phyloP scores from a whole-genome alignment of 768 basidiomycete species.

The Auricularia sp. region DNA sequence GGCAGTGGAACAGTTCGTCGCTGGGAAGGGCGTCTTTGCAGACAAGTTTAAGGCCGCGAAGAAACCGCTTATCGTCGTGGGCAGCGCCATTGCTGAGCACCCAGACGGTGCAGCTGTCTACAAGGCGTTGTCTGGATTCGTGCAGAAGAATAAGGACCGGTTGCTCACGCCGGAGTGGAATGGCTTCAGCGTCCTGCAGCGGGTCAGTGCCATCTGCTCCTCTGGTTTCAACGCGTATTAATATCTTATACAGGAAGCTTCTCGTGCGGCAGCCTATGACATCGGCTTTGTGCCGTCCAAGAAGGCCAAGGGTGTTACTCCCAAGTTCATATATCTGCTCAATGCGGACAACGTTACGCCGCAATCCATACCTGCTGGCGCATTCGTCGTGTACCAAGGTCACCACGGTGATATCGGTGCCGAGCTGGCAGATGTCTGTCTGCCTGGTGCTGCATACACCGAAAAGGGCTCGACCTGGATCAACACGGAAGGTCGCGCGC shows the following conservation, averaged over 20 bases:
- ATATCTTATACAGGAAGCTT: slow-evolving; percentile 52
- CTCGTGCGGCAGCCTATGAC: slow-evolving; percentile 89
- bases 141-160: slow-evolving; percentile 61
- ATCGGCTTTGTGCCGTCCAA: slow-evolving; percentile 85
- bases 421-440: slow-evolving; percentile 90
- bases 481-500: slow-evolving; percentile 91
- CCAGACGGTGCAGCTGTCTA: slow-evolving; percentile 71
- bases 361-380: slow-evolving; percentile 74
- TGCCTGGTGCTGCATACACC: slow-evolving; percentile 90
- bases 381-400: slow-evolving; percentile 98
- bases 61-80: slow-evolving; percentile 87
- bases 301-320: slow-evolving; percentile 58
- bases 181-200: slow-evolving; percentile 85
- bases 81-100: slow-evolving; percentile 78
- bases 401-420: slow-evolving; percentile 97
- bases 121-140: slow-evolving; percentile 67
- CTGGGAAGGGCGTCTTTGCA: slow-evolving; percentile 71
- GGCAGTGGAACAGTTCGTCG: slow-evolving; percentile 64
- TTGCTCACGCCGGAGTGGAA: slow-evolving; percentile 90
- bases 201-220: slow-evolving; percentile 41
- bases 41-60: slow-evolving; percentile 83
- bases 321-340: slow-evolving; percentile 94
- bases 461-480: slow-evolving; percentile 89
- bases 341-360: slow-evolving; percentile 93
- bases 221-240: slow-evolving; percentile 1